Base-by-base conservation (phyloP, 768 basidiomycete genomes). In the Amanita brunnescens region DNA sequence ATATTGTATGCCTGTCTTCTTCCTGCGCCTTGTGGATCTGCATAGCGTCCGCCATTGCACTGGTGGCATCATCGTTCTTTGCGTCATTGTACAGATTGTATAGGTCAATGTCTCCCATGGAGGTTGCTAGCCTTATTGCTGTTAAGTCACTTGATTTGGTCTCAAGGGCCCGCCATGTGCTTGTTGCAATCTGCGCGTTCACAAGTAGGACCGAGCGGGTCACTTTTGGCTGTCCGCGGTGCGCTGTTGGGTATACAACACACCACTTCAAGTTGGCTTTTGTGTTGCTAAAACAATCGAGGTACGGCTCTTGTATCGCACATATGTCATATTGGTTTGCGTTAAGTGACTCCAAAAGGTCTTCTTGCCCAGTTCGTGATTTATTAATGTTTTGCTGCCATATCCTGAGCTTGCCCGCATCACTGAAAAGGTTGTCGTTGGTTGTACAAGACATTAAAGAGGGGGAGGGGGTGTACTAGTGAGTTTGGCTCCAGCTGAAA, bases 1-100 rank as follows among this genome's bases (percentile, higher is more conserved):
- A 67, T 5, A 71, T 45, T 21, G 46, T 43, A 13, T 58, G 58
- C 16, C 52, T 42, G 12, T 14, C 8, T 1, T n/a, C 21, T 24
- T 32, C 6, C 8, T 14, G 1, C 2, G 26, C 6, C 1, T 32
- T 9, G 3, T 42, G 12, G 41, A 7, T 23, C 5, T 5, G 20
- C 18, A 12, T n/a, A 44, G 14, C 5, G 12, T n/a, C n/a, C n/a
- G n/a, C n/a, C n/a, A 13, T 5, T 5, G 5, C 6, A 44, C 6
- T n/a, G n/a, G n/a, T n/a, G 0, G 43, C 12, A 7, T 30, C 16
- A 16, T 44, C 21, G 13, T 44, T 3, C 0, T 32, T 5, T 26
- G 29, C 12, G 16, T 44, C 29, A 7, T 44, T 44, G 13, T 44
- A 44, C 1, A 44, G 29, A 13, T 44, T 44, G 43, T 4, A 32